Conservation (phyloP, 352 stramenopile genomes). For the Blastocystis hominis region DNA sequence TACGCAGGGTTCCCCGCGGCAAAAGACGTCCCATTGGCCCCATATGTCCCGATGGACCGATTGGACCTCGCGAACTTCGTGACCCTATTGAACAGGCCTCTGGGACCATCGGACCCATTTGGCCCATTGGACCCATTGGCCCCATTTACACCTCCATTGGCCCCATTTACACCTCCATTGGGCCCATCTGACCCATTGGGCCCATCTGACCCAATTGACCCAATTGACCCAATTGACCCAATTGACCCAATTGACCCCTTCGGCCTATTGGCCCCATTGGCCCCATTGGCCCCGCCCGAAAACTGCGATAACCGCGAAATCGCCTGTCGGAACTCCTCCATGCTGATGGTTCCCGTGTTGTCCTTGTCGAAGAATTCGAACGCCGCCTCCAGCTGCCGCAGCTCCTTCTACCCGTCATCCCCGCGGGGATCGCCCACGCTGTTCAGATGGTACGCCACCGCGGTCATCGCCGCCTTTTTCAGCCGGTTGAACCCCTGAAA, state of each 20-base stretch:
- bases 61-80: too few species aligned
- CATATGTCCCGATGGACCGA: too few species aligned
- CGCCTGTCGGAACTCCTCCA: conserved; percentile 40
- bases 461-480: conserved; percentile 44
- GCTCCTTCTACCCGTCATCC: not conserved
- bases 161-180: not conserved
- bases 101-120: not conserved
- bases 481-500: conserved; percentile 20
- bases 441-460: conserved; percentile 42
- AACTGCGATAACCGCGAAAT: conserved; percentile 3
- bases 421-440: not conserved
- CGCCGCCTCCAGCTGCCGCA: not conserved
- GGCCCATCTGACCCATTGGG: not conserved
- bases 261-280: too few species aligned
- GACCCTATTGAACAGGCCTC: too few species aligned
- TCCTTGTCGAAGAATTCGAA: conserved; percentile 41
- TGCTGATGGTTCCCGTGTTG: not conserved
- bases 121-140: not conserved
- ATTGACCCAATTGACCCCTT: too few species aligned
- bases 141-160: not conserved
- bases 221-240: too few species aligned
- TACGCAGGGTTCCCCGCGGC: not conserved
- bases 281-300: not conserved
- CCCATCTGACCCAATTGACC: too few species aligned
- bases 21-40: not conserved